These are phyloP conservation scores for barley (Hordeum vulgare) DNA, from an alignment of 176 grass and related monocot genomes.

Conservation along the genomic window MorexV3_pseudomolecules_assembly NC_058520.1:610193222-610193721, in stretches of 20 bases:
- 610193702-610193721: not conserved
- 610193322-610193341: too few species aligned
- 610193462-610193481: not conserved
- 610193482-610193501: not conserved
- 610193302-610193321: not conserved
- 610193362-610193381: too few species aligned
- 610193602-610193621: not conserved
- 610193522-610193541: not conserved
- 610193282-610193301: not conserved
- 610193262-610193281: not conserved
- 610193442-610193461: not conserved
- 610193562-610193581: not conserved
- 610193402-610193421: not conserved
- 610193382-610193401: too few species aligned
- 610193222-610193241: not conserved
- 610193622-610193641: not conserved
- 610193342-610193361: not conserved
- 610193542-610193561: not conserved
- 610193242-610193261: not conserved
- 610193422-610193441: not conserved
- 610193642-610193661: not conserved
- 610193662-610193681: not conserved
- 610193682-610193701: not conserved
- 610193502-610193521: not conserved
- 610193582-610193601: not conserved